Conservation (phyloP, 805 yeast species). For the Metschnikowia lochheadii region DNA sequence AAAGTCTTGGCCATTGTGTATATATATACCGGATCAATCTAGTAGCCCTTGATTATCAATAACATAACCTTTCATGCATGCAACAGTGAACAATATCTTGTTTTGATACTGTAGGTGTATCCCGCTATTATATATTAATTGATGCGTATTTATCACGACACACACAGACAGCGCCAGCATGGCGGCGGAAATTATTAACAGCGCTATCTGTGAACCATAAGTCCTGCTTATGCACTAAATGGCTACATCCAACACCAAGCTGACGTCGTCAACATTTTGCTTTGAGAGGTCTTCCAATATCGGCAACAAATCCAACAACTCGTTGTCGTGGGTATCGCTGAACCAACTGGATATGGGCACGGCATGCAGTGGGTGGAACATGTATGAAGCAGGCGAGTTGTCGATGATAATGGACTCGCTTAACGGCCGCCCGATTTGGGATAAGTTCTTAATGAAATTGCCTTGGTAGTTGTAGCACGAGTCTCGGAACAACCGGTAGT, state of each 20-base stretch:
- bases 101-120: no score
- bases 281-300: slow-evolving; percentile 80
- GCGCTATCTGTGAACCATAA: slow-evolving; percentile 12
- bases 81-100: neutral
- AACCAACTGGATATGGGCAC: slow-evolving; percentile 98
- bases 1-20: no score
- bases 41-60: no score
- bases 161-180: neutral
- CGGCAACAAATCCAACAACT: slow-evolving; percentile 85
- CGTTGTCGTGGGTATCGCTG: slow-evolving; percentile 96
- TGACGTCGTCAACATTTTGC: slow-evolving; percentile 74
- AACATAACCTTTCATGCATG: neutral
- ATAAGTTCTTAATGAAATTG: slow-evolving; percentile 86
- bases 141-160: slow-evolving; percentile 2
- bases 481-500: slow-evolving; percentile 91
- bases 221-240: slow-evolving; percentile 28
- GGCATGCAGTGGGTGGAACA: slow-evolving; percentile 96
- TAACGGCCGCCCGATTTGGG: slow-evolving; percentile 92
- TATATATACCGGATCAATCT: no score
- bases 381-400: slow-evolving; percentile 97
- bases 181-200: neutral
- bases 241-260: slow-evolving; percentile 77
- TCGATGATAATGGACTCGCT: slow-evolving; percentile 84
- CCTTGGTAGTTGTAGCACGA: slow-evolving; percentile 93
- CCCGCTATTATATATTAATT: neutral